Evolutionary conservation across 2,329 filamentous ascomycete genomes (phyloP).

Genomic region (Aspergillus udagawae): DNA sequence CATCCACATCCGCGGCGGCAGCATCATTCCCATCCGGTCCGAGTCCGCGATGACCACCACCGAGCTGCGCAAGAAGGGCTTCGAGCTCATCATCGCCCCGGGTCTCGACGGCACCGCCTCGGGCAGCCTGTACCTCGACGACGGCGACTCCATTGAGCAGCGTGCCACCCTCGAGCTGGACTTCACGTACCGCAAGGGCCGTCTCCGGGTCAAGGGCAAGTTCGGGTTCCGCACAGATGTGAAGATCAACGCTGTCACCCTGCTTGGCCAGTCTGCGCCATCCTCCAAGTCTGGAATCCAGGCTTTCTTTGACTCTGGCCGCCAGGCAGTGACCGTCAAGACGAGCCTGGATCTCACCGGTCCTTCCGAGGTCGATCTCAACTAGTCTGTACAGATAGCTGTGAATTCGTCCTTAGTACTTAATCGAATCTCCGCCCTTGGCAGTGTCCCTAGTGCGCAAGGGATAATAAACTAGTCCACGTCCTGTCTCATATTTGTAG

Average conservation of each 20-base stretch:
- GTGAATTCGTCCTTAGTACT: neutral
- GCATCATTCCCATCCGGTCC: constrained; percentile 55
- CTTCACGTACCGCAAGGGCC: constrained; percentile 56
- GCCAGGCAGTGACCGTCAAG: constrained; percentile 21
- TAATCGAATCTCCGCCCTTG: neutral
- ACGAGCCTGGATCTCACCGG: constrained; percentile 15
- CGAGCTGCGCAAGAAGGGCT: constrained; percentile 59
- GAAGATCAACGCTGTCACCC: constrained; percentile 29
- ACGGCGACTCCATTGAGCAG: constrained; percentile 66
- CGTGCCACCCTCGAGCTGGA: constrained; percentile 50
- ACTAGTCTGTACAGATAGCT: constrained; percentile 1
- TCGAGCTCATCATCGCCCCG: constrained; percentile 67
- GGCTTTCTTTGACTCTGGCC: constrained; percentile 8
- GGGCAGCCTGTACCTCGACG: constrained; percentile 72
- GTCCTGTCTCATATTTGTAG: neutral
- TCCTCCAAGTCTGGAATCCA: constrained; percentile 9
- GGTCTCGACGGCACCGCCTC: constrained; percentile 58
- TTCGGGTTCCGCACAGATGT: constrained; percentile 26
- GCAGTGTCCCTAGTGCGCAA: neutral
- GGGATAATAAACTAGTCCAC: neutral
- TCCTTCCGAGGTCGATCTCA: constrained; percentile 11
- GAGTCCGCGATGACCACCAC: constrained; percentile 56
- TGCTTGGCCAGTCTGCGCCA: constrained; percentile 23
- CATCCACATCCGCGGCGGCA: constrained; percentile 59
- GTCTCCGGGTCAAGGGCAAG: constrained; percentile 28